Evolutionary conservation across 441 rosid species (phyloP), one percentile per base, ranked within the genome.

Genomic region (Hura crepitans): DNA sequence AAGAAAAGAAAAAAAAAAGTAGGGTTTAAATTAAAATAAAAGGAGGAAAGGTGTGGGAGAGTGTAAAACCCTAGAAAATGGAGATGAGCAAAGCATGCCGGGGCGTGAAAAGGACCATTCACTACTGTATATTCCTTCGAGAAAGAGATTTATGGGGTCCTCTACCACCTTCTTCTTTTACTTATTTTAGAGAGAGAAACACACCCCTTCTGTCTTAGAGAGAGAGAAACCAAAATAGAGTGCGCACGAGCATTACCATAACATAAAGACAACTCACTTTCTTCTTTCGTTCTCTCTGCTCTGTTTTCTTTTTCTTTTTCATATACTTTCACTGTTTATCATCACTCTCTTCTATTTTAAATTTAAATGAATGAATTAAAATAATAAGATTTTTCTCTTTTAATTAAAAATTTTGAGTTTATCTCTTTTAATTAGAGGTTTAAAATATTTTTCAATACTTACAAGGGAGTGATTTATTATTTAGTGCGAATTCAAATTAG

Each of bases 101-200:
- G 81, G 82, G 62, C 22, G 6, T 74, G 86, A 86, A 81, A 82
- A 75, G 58, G 87, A 86, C 90, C 65, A 74, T 66, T 50, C 84
- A 74, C 86, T 78, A 74, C 86, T 78, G 81, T 71, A 86, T 86
- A 81, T 82, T 86, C 90, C 90, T 84, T 82, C 86, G 81, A 86
- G 87, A 86, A 82, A 82, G 83, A 70, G 78, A 67, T 51, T 42
- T 42, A 23, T 74, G 70, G 83, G 84, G 75, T 62, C 61, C 50
- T 42, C 3, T 23, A 28, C 23, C n/a, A n/a, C n/a, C n/a, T n/a
- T n/a, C n/a, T n/a, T n/a, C n/a, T n/a, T n/a, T n/a, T n/a, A n/a
- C n/a, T n/a, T n/a, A n/a, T n/a, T n/a, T n/a, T n/a, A n/a, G n/a
- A n/a, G n/a, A n/a, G n/a, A n/a, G n/a, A n/a, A n/a, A n/a, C n/a